A percentile compares a stretch with the other conserved stretches of the same genome.
phyloP scores from a whole-genome alignment of 768 basidiomycete species.

The Trametes coccinea region DNA sequence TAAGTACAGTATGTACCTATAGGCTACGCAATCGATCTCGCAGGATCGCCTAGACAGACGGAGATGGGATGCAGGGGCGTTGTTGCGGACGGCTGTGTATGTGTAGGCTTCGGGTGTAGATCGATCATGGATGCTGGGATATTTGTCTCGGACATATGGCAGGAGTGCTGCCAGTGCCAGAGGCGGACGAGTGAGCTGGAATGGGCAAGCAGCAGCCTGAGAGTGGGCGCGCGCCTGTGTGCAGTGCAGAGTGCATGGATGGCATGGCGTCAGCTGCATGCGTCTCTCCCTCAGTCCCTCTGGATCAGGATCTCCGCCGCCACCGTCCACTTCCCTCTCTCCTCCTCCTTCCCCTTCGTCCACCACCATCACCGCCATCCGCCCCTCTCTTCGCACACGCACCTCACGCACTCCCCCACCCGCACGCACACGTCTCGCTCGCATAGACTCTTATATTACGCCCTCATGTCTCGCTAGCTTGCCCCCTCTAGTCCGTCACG shows the following conservation, averaged over 20 bases:
- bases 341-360: slow-evolving; percentile 6
- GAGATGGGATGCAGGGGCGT: slow-evolving; percentile 9
- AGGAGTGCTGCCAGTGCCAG: not conserved
- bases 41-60: not conserved
- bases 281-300: not conserved
- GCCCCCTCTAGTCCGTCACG: slow-evolving; percentile 5
- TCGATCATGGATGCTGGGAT: not conserved
- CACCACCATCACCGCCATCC: slow-evolving; percentile 14
- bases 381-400: too few relatives aligned
- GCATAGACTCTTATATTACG: slow-evolving; percentile 13
- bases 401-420: not conserved
- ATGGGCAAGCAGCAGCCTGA: too few relatives aligned
- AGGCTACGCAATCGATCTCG: not conserved
- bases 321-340: not conserved
- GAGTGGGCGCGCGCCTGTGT: too few relatives aligned
- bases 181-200: too few relatives aligned
- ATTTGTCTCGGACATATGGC: slow-evolving; percentile 4
- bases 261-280: not conserved
- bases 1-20: too few relatives aligned
- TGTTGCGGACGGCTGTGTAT: not conserved
- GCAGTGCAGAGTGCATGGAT: not conserved
- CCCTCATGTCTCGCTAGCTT: slow-evolving; percentile 29
- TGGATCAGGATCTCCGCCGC: not conserved
- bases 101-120: not conserved
- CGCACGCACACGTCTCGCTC: not conserved